phyloP scores from a whole-genome alignment of 306 rosid species.

The Myrica gale region DNA sequence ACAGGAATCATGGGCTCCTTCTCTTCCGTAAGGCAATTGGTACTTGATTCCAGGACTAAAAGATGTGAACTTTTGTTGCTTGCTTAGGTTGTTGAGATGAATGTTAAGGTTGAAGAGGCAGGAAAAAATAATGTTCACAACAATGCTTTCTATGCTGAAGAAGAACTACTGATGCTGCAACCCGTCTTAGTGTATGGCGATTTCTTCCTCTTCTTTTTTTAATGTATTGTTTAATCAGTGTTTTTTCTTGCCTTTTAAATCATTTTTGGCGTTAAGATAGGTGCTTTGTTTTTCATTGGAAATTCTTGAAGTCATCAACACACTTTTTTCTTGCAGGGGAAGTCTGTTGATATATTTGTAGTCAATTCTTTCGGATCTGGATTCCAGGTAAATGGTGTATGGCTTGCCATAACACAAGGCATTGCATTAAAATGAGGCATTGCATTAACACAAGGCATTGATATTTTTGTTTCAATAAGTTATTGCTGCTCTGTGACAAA shows the following conservation, averaged over 20 bases:
- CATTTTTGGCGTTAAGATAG: conserved; percentile 21
- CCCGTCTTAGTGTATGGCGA: conserved; percentile 52
- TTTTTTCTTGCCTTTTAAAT: conserved; percentile 4
- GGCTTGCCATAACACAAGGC: background rate
- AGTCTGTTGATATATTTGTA: conserved; percentile 90
- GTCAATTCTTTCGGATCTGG: conserved; percentile 95
- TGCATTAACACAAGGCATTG: too few relatives aligned
- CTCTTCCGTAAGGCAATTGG: conserved; percentile 75
- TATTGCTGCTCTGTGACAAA: too few relatives aligned
- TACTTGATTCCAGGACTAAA: conserved; percentile 84
- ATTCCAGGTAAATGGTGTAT: conserved; percentile 59
- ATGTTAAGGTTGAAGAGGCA: too few relatives aligned
- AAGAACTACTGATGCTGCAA: conserved; percentile 58
- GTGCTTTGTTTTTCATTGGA: conserved; percentile 12
- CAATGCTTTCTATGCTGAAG: too few relatives aligned
- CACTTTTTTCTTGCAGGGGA: conserved; percentile 56
- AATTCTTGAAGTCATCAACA: conserved; percentile 20
- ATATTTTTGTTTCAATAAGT: too few relatives aligned
- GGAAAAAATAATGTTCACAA: too few relatives aligned
- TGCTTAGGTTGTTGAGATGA: too few relatives aligned
- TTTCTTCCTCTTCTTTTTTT: conserved; percentile 8
- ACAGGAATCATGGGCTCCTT: conserved; percentile 78
- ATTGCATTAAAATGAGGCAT: too few relatives aligned
- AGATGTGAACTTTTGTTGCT: too few relatives aligned
- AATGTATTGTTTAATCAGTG: background rate